Evolutionary conservation across 2,329 filamentous ascomycete genomes (phyloP), one percentile per base, ranked within the genome.

Genomic region (Waltergamsia citrina): DNA sequence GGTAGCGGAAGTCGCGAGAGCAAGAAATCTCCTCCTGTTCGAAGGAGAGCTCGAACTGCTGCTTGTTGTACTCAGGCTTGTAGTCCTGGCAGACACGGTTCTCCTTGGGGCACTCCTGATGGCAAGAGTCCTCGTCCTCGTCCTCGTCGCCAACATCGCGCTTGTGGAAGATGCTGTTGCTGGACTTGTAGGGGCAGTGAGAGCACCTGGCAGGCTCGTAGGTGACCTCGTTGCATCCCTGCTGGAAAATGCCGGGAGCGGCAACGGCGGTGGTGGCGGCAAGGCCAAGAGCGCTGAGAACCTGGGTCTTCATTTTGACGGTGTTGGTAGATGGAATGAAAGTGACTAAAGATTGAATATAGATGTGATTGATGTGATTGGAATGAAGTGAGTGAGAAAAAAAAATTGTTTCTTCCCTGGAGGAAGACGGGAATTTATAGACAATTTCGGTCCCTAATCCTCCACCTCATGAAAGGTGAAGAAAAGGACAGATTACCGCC

Each of bases 221-320:
- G n/a, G 25, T 17, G 32, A 16, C 17, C 21, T 33, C 16, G 20
- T 33, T 24, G 32, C 32, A 24, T 21, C 22, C 15, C 22, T 8
- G 14, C 5, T 9, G 17, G 22, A 17, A 17, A 17, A n/a, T 17
- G 14, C 22, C 19, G 16, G 34, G 34, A n/a, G 16, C 21, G 17
- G 28, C 34, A 10, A 21, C 15, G 15, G 10, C 29, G 8, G 28
- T 16, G 16, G 24, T 12, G 24, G 35, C 35, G 6, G 33, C 16
- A 24, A 37, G 18, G 4, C 35, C 35, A 30, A 37, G 17, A 15
- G 23, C 18, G 24, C 21, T 27, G 24, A 37, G 17, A 17, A 28
- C 17, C 14, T 29, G 20, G 16, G 20, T 9, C 35, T 29, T 32
- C 35, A 37, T 37, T 15, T 28, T 37, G 35, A 10, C 17, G 23